Evolutionary conservation across 1,284 basidiomycete species (phyloP).

Genomic region (Dichomitus squalens): DNA sequence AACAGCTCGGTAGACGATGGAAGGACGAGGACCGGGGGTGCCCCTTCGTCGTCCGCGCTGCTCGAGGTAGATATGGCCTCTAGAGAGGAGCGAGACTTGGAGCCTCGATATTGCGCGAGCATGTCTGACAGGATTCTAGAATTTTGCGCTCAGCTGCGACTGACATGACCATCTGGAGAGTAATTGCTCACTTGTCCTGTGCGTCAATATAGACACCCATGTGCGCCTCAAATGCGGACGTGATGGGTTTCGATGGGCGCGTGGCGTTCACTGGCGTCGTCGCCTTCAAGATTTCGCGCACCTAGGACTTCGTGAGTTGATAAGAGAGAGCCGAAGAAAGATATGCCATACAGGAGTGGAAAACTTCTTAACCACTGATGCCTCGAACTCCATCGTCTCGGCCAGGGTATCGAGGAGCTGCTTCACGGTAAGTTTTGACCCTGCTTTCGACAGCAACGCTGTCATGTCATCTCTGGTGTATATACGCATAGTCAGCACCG

Average conservation of each 20-base stretch:
- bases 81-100: slow-evolving; percentile 65
- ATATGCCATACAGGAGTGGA: slow-evolving; percentile 62
- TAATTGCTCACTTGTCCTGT: slow-evolving; percentile 79
- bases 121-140: slow-evolving; percentile 76
- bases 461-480: slow-evolving; percentile 67
- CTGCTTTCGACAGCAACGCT: slow-evolving; percentile 66
- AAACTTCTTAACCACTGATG: slow-evolving; percentile 78
- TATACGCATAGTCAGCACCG: background rate
- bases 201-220: slow-evolving; percentile 95
- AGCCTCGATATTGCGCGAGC: slow-evolving; percentile 77
- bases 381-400: slow-evolving; percentile 86
- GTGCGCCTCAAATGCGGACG: slow-evolving; percentile 89
- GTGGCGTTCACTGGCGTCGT: slow-evolving; percentile 49
- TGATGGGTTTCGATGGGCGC: slow-evolving; percentile 66
- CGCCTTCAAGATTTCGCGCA: slow-evolving; percentile 62
- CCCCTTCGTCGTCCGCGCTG: slow-evolving; percentile 47
- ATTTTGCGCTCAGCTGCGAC: background rate
- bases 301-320: slow-evolving; percentile 20
- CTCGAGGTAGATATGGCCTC: slow-evolving; percentile 52
- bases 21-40: slow-evolving; percentile 69
- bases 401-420: slow-evolving; percentile 84
- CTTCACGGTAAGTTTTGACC: slow-evolving; percentile 74
- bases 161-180: background rate
- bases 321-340: background rate
- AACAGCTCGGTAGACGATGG: slow-evolving; percentile 96